Evolutionary conservation across 2,329 filamentous ascomycete species (phyloP).

Genomic region (Mycogone perniciosa): DNA sequence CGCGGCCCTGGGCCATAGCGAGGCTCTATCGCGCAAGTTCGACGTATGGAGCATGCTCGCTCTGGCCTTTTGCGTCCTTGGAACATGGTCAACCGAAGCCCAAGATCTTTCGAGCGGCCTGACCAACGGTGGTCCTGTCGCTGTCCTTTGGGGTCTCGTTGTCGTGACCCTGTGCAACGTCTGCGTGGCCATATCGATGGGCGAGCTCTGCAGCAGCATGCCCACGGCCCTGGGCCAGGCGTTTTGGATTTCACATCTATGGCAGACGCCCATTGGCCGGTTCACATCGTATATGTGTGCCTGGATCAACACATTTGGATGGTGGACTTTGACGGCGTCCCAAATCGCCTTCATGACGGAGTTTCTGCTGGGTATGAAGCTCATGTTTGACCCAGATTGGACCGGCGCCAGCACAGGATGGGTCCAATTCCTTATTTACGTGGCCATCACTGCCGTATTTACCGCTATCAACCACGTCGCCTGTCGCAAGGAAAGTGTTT

Average conservation of each 20-base stretch:
- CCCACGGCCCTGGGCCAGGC: constrained; percentile 55
- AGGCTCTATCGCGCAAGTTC: constrained; percentile 41
- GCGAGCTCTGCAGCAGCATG: constrained; percentile 52
- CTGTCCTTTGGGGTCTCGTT: constrained; percentile 49
- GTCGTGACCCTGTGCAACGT: constrained; percentile 48
- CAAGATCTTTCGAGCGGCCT: constrained; percentile 43
- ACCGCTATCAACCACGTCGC: constrained; percentile 46
- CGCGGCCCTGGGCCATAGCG: constrained; percentile 34
- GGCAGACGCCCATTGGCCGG: constrained; percentile 35
- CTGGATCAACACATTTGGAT: constrained; percentile 55
- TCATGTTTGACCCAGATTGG: constrained; percentile 46
- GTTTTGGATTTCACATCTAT: constrained; percentile 42
- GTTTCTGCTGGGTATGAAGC: constrained; percentile 51
- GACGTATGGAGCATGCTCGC: constrained; percentile 50
- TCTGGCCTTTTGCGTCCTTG: constrained; percentile 50
- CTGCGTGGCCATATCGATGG: constrained; percentile 49
- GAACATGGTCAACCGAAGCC: constrained; percentile 53
- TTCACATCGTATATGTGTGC: constrained; percentile 51
- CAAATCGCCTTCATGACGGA: constrained; percentile 53
- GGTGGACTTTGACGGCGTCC: constrained; percentile 51
- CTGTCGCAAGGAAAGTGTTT: constrained; percentile 36
- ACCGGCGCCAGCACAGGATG: constrained; percentile 39
- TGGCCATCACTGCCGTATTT: constrained; percentile 41
- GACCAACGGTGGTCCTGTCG: constrained; percentile 47
- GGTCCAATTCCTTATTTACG: constrained; percentile 49